Conservation (phyloP, 2,329 filamentous ascomycete species). For the Penicillium griseofulvum region DNA sequence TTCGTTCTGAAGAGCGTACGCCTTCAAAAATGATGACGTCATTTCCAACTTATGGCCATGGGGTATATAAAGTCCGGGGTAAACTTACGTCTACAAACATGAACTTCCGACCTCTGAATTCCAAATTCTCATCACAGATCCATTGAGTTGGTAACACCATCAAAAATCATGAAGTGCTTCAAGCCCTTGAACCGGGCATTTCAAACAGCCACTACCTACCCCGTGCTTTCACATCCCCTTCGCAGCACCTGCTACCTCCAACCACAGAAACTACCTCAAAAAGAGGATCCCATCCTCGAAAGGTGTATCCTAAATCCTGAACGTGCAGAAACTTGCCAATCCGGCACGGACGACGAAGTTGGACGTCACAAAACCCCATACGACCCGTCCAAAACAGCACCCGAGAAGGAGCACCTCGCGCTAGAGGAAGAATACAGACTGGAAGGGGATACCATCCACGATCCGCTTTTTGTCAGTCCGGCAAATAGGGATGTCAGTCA, state of each 20-base stretch:
- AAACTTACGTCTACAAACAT: background rate
- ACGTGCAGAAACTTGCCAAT: slow-evolving; percentile 22
- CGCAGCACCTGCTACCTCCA: slow-evolving; percentile 2
- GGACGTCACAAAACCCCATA: slow-evolving; percentile 27
- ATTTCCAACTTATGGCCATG: background rate
- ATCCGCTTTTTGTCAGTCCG: slow-evolving; percentile 26
- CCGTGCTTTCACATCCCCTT: background rate
- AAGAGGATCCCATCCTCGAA: slow-evolving; percentile 7
- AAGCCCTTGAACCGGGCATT: background rate
- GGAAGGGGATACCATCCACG: slow-evolving; percentile 16
- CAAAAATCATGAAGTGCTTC: background rate
- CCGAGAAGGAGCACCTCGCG: slow-evolving; percentile 20
- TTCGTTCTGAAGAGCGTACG: background rate
- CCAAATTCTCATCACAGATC: background rate
- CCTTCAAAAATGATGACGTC: slow-evolving; percentile 2
- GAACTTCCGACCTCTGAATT: background rate
- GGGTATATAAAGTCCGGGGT: background rate
- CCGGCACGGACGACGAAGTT: slow-evolving; percentile 29
- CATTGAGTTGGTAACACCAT: background rate
- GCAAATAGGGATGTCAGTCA: slow-evolving; percentile 23
- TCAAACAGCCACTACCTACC: background rate
- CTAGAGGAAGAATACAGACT: slow-evolving; percentile 24
- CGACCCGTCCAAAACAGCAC: slow-evolving; percentile 23
- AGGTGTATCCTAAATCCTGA: slow-evolving; percentile 20
- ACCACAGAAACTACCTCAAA: background rate